Percentiles rank a stretch among this genome's conserved stretches.
These are phyloP conservation scores for Ichthyophthirius multifiliis DNA, from an alignment of 169 alveolate genomes.

Conservation along the genomic window DNA sequence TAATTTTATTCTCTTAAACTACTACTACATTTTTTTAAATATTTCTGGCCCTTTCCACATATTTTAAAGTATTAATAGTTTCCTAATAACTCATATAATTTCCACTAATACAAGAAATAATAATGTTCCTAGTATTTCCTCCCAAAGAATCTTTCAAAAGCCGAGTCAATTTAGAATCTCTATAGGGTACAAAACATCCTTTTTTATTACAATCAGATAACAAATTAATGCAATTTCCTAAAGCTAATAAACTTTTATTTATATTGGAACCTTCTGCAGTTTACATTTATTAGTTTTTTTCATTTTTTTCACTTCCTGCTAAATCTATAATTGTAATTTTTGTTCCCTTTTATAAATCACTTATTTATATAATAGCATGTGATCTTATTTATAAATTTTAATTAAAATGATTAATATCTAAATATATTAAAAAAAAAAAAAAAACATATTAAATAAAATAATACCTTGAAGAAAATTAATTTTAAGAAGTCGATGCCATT, in stretches of 20 bases:
- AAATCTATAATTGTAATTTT: slow-evolving; percentile 94
- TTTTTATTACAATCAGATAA: slow-evolving; percentile 49
- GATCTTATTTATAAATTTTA: too few species aligned
- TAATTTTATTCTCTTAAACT: too few species aligned
- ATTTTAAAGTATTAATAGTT: slow-evolving; percentile 62
- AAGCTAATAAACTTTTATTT: slow-evolving; percentile 94
- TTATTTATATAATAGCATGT: slow-evolving; percentile 86
- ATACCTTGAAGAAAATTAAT: slow-evolving; percentile 85
- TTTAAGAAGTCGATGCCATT: slow-evolving; percentile 91
- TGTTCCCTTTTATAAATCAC: slow-evolving; percentile 75
- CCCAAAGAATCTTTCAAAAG: slow-evolving; percentile 69
- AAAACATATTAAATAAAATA: slow-evolving; percentile 87
- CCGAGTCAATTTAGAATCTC: slow-evolving; percentile 82
- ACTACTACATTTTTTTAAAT: slow-evolving; percentile 63
- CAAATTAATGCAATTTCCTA: slow-evolving; percentile 57
- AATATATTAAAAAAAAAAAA: slow-evolving; percentile 83
- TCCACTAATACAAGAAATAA: slow-evolving; percentile 68
- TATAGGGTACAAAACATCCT: slow-evolving; percentile 72
- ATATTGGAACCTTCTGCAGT: slow-evolving; percentile 93
- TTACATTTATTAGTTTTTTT: slow-evolving; percentile 15
- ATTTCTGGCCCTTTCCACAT: slow-evolving; percentile 71
- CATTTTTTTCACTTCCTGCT: slow-evolving; percentile 97
- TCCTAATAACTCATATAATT: slow-evolving; percentile 57
- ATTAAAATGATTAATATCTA: slow-evolving; percentile 73
- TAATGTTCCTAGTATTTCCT: slow-evolving; percentile 74